Base-by-base conservation (phyloP, 2,329 filamentous ascomycete species). In the Rhynchosporium agropyri region DNA sequence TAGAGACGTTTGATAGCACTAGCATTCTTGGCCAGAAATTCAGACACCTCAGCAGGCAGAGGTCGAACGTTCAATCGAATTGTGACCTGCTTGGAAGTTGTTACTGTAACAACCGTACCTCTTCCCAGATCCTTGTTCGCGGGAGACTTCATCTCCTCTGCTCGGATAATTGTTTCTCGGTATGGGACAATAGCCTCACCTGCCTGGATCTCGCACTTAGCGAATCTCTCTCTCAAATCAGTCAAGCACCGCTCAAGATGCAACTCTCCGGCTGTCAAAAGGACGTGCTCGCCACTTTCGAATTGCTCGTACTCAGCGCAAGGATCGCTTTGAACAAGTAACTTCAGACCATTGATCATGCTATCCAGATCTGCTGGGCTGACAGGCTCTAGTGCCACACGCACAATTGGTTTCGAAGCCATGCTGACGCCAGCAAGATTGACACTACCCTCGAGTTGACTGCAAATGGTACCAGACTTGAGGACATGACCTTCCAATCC, bases 261-360 rank as follows among this genome's bases (percentile, higher is more conserved):
- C 68, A 99, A 75, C 76, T 99, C 95, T 60, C 95, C 95, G 5
- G 95, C 95, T 0, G 95, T 98, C 43, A 97, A 77, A 28, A 99
- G 86, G 48, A 99, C 95, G 76, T 99, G 95, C 77, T 99, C 95
- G 62, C 95, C 95, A 69, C 89, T 97, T 62, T 89, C 84, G 58
- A 98, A 89, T 57, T 96, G 91, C 74, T 98, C 93, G 71, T 99
- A 99, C 74, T 96, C 89, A 13, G 94, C 95, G 72, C 95, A 98
- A 0, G 95, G 94, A 72, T 99, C 95, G 71, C 92, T 96, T 73
- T 97, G 92, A 38, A 97, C 93, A 0, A 99, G 85, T 20, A 99
- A 80, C 66, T 88, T 88, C 58, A 99, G 80, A 0, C 95, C 95
- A 5, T 85, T 83, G 62, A 99, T 92, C 93, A 99, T 96, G 78